Conservation (phyloP, 2,329 filamentous ascomycete genomes). For the Dendrostoma leiphaemia region DNA sequence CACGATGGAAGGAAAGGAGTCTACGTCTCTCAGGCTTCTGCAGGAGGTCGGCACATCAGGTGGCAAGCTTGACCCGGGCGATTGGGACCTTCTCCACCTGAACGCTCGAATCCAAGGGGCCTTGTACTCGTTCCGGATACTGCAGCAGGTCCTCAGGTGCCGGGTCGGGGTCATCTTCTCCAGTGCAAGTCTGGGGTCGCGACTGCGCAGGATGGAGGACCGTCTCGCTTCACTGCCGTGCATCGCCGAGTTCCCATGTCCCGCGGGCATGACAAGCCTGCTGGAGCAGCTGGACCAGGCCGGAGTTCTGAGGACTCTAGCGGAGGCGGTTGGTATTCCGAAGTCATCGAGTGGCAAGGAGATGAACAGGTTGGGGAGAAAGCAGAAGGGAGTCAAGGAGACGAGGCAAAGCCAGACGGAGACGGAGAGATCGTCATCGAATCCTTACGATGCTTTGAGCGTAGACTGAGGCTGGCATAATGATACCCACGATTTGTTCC, state of each 20-base stretch:
- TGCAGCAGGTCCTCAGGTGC: conserved; percentile 44
- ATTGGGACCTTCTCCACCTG: conserved; percentile 62
- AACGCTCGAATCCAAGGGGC: conserved; percentile 58
- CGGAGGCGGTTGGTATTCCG: neutral
- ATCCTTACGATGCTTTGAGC: conserved; percentile 12
- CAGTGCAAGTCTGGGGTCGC: neutral
- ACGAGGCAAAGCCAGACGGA: neutral
- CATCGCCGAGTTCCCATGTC: conserved; percentile 6
- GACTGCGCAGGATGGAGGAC: neutral
- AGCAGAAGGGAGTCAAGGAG: neutral
- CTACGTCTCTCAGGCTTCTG: conserved; percentile 31
- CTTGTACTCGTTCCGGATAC: conserved; percentile 60
- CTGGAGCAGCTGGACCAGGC: neutral
- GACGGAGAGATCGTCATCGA: neutral
- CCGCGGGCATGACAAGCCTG: neutral
- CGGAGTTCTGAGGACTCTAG: neutral
- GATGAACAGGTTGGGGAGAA: neutral
- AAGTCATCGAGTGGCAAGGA: neutral
- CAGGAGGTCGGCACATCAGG: conserved; percentile 23
- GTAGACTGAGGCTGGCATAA: neutral
- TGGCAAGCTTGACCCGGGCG: conserved; percentile 30
- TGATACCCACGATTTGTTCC: neutral
- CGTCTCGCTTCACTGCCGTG: conserved; percentile 12
- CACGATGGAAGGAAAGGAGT: conserved; percentile 27
- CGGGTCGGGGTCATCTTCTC: neutral